Conservation (phyloP, 805 yeast genomes). For the Maudiozyma barnettii region DNA sequence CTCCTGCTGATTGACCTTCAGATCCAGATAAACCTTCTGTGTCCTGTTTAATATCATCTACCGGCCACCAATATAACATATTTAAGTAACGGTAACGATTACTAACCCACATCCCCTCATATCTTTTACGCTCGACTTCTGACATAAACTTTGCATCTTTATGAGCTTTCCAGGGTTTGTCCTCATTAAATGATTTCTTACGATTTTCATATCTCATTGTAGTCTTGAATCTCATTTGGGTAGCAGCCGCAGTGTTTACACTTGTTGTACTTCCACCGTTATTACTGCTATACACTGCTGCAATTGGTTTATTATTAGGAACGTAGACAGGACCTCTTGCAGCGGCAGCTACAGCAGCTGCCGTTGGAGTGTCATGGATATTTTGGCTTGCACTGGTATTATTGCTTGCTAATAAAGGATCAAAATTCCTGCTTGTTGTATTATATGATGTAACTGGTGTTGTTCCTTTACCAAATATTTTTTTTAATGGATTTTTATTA, state of each 20-base stretch:
- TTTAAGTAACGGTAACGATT: constrained; percentile 61
- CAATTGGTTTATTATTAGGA: background rate
- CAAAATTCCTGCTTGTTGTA: background rate
- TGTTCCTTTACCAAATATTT: constrained; percentile 1
- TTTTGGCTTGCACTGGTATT: background rate
- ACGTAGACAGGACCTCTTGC: background rate
- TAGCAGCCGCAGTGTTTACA: background rate
- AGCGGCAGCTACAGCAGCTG: background rate
- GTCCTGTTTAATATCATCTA: constrained; percentile 1
- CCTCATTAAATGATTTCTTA: constrained; percentile 52
- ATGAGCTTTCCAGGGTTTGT: constrained; percentile 92
- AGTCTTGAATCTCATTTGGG: constrained; percentile 14
- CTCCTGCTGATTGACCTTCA: background rate
- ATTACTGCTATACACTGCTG: background rate
- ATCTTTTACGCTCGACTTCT: constrained; percentile 70
- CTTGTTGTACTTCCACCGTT: background rate
- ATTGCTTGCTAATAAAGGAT: background rate
- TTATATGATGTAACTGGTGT: background rate
- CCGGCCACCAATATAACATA: constrained; percentile 26
- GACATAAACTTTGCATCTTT: constrained; percentile 43
- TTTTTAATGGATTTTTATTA: constrained; percentile 1
- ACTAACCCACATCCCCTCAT: constrained; percentile 91
- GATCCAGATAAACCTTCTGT: background rate
- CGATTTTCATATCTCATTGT: constrained; percentile 20
- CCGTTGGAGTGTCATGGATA: background rate